Percentiles rank a stretch among this genome's conserved stretches.
Conservation (phyloP, 768 basidiomycete genomes). For the Fomitopsis serialis region DNA sequence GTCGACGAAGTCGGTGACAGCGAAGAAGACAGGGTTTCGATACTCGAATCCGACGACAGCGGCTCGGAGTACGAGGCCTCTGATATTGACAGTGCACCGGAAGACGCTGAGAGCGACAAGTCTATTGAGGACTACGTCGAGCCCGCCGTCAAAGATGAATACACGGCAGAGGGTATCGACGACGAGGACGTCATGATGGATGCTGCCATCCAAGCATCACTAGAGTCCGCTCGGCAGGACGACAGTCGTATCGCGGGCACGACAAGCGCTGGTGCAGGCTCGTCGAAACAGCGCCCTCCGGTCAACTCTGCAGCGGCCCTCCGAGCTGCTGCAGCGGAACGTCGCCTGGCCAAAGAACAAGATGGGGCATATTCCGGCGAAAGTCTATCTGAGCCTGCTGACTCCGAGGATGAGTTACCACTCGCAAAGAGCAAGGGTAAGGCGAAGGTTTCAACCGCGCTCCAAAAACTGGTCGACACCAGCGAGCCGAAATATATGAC, state of each 20-base stretch:
- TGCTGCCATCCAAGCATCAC: conserved; percentile 51
- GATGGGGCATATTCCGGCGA: conserved; percentile 19
- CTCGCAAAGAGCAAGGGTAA: conserved; percentile 31
- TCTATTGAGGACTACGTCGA: not conserved
- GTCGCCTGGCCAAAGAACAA: conserved; percentile 30
- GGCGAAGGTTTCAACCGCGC: conserved; percentile 23
- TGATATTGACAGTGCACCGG: conserved; percentile 14
- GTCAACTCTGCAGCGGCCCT: conserved; percentile 35
- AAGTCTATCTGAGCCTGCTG: not conserved
- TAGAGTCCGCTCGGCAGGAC: conserved; percentile 27
- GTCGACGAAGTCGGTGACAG: not conserved
- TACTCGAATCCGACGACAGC: conserved; percentile 47
- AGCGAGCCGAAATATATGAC: conserved; percentile 27
- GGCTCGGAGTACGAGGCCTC: conserved; percentile 57
- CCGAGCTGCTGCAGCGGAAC: conserved; percentile 52
- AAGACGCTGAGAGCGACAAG: not conserved
- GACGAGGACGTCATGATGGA: conserved; percentile 43
- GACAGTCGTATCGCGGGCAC: conserved; percentile 26
- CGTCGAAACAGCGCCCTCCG: conserved; percentile 20
- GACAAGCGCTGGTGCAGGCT: conserved; percentile 29
- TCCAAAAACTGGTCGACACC: conserved; percentile 7
- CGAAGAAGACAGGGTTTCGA: not conserved
- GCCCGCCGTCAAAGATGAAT: conserved; percentile 4
- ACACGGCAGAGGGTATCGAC: conserved; percentile 5
- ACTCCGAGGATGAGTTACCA: conserved; percentile 23